Conservation (phyloP, 495 filamentous ascomycete genomes). For the Penicillium egyptiacum region DNA sequence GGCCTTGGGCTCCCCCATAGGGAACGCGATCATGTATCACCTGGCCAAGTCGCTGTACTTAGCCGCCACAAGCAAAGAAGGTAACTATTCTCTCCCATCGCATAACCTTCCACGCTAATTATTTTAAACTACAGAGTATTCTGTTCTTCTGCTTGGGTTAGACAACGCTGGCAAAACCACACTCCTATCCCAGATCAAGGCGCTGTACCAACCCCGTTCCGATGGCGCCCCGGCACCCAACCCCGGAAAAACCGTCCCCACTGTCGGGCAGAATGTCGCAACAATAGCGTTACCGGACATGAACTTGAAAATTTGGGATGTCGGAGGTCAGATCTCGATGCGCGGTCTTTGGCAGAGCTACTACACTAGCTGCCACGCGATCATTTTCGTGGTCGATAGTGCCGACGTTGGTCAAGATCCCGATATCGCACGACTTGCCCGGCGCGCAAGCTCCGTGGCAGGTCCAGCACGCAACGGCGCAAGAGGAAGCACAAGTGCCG, state of each 20-base stretch:
- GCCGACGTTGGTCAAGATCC: slow-evolving; percentile 84
- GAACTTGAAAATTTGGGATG: slow-evolving; percentile 98
- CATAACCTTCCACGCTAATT: slow-evolving; percentile 4
- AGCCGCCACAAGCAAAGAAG: slow-evolving; percentile 93
- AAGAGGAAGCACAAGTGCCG: slow-evolving; percentile 11
- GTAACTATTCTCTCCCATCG: slow-evolving; percentile 37
- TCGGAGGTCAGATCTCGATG: slow-evolving; percentile 87
- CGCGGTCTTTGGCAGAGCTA: slow-evolving; percentile 95
- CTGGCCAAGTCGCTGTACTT: slow-evolving; percentile 92
- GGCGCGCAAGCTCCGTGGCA: slow-evolving; percentile 35
- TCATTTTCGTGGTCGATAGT: slow-evolving; percentile 94
- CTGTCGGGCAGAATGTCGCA: slow-evolving; percentile 95
- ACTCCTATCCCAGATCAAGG: slow-evolving; percentile 92
- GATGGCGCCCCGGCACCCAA: slow-evolving; percentile 53
- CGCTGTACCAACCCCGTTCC: slow-evolving; percentile 68
- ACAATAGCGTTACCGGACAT: slow-evolving; percentile 84
- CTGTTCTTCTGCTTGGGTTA: slow-evolving; percentile 91
- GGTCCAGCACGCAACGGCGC: slow-evolving; percentile 20
- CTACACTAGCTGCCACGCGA: slow-evolving; percentile 89
- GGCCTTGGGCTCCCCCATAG: slow-evolving; percentile 17
- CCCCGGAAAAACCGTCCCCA: slow-evolving; percentile 79
- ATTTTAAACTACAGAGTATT: slow-evolving; percentile 70
- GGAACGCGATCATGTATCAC: slow-evolving; percentile 76
- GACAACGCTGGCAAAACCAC: slow-evolving; percentile 99
- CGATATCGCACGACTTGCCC: slow-evolving; percentile 42